phyloP scores from a whole-genome alignment of 495 filamentous ascomycete species.

The Parathielavia appendiculata region DNA sequence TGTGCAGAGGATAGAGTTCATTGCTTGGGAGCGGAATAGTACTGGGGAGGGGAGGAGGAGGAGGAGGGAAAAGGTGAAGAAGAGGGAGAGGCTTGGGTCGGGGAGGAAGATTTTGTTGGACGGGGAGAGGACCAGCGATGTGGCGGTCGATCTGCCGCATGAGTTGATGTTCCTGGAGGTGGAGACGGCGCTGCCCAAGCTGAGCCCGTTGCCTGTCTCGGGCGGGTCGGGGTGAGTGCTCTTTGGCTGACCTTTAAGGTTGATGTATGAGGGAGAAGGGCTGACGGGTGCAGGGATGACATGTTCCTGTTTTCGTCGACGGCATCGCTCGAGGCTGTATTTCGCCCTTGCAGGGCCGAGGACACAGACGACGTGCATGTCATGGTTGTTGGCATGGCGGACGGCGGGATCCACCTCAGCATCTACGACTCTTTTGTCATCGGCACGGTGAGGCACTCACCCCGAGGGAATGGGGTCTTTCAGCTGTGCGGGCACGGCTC shows the following conservation, averaged over 20 bases:
- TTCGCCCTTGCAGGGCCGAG: conserved; percentile 55
- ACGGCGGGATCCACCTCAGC: conserved; percentile 73
- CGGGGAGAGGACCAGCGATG: conserved; percentile 23
- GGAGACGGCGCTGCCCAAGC: conserved; percentile 72
- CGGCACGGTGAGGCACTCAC: conserved; percentile 53
- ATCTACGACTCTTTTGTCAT: conserved; percentile 90
- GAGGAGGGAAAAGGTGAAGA: neutral
- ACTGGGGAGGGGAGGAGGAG: conserved; percentile 41
- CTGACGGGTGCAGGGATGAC: conserved; percentile 53
- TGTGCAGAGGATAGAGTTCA: conserved; percentile 49
- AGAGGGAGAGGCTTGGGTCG: conserved; percentile 26
- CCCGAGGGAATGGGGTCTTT: conserved; percentile 14
- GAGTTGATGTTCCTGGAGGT: conserved; percentile 75
- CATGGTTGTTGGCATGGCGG: conserved; percentile 69
- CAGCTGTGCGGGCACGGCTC: conserved; percentile 60
- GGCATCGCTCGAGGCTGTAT: conserved; percentile 63
- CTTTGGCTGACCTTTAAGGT: neutral
- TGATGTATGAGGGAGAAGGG: neutral
- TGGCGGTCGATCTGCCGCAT: conserved; percentile 59
- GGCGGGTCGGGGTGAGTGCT: conserved; percentile 57
- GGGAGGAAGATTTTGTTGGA: conserved; percentile 36
- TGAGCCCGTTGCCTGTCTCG: conserved; percentile 60
- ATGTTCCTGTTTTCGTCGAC: conserved; percentile 62
- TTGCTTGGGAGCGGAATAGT: conserved; percentile 70
- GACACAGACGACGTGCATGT: conserved; percentile 74